Evolutionary conservation across 2,329 filamentous ascomycete genomes (phyloP), one percentile per base, ranked within the genome.

Genomic region (Torrubiella hemipterigena): DNA sequence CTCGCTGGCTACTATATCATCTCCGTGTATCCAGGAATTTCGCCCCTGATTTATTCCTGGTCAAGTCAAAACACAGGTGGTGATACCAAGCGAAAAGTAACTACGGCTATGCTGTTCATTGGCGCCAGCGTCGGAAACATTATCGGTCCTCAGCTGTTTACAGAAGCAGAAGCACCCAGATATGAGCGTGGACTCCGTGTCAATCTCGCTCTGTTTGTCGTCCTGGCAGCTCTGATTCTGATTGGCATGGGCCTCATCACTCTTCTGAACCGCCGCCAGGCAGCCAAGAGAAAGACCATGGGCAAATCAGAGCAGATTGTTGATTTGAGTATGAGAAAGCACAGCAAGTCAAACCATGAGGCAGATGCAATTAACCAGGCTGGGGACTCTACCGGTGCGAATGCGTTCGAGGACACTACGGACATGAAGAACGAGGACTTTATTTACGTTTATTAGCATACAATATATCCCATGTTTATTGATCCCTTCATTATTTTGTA

Each of bases 71-170:
- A 76, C 39, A 73, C 75, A 0, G 75, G 62, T 3, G 76, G 75
- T 1, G 73, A 80, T 36, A 81, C 76, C 0, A 81, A 81, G 47
- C 67, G 73, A 37, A 79, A 79, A 44, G 64, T 71, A 3, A 77
- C 68, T 0, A 77, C 73, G 0, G 71, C 60, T 3, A 62, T 73
- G 11, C 52, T 78, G 4, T 75, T 79, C 39, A 58, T 78, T 17
- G 73, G 73, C 6, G 67, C 72, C 40, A 73, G 68, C 30, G 65
- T 67, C 2, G 75, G 74, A 7, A 79, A 80, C 40, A 69, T 78
- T 27, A 59, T 78, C n/a, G 75, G 75, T 0, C 74, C 74, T 0
- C 67, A 71, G 33, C 52, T 79, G 2, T 49, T 74, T 52, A 72
- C 63, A 16, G 67, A 69, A 0, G 59, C 57, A 3, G 72, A 79